Evolutionary conservation across 169 alveolate species (phyloP), one percentile per base, ranked within the genome.

Genomic region (Cryptosporidium sp.): DNA sequence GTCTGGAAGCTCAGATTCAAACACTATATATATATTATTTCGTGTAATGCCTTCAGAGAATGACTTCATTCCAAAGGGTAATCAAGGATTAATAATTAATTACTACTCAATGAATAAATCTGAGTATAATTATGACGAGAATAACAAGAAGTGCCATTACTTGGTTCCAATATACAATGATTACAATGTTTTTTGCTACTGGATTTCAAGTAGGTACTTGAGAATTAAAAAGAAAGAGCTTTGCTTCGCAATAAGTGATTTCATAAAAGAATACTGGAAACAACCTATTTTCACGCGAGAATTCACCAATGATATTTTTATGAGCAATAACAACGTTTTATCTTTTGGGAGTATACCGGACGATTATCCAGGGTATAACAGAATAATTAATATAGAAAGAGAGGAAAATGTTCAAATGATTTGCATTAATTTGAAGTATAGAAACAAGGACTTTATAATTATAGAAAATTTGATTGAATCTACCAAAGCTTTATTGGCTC

Each of bases 211-310:
- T n/a, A 80, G 43, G 29, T 65, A 43, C 43, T 45, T 80, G 10
- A 58, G 26, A 43, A 8, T 80, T 31, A 80, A 21, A 59, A 61
- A 62, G 6, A 58, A 39, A 6, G 89, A 80, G 33, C 14, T 80
- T 3, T 31, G 50, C 10, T 59, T 80, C 45, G 37, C 73, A 21
- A 80, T 80, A 9, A 62, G 73, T 62, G 35, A 61, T 29, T 80
- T 59, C 16, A 67, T 80, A 45, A 80, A 80, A 31, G 80, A 80
- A n/a, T 80, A 80, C 37, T 80, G 89, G 89, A 80, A 80, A 23
- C 29, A 39, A 12, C 89, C 73, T n/a, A 48, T 43, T 33, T 18
- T 62, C 12, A 29, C 12, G n/a, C 67, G 10, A 26, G 89, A 80
- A 48, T 80, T 61, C 41, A 6, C 10, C 9, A n/a, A 41, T 43